phyloP scores from a whole-genome alignment of 306 rosid species.

The Rosa chinensis region DNA sequence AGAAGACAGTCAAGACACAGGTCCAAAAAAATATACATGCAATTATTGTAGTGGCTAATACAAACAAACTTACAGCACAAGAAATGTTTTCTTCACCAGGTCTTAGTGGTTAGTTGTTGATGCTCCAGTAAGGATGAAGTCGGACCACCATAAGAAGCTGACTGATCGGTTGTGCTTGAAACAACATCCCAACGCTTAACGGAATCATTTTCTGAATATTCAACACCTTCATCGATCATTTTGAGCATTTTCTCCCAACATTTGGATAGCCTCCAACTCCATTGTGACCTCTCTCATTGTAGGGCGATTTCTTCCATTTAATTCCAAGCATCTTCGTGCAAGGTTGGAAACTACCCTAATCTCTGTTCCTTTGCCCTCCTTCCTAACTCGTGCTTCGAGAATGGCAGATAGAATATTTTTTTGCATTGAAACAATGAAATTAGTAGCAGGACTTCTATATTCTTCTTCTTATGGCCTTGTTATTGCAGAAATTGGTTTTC shows the following conservation, averaged over 20 bases:
- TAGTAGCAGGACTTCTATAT: too few species aligned
- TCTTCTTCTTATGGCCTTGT: neutral
- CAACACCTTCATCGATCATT: neutral
- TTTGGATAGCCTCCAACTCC: too few species aligned
- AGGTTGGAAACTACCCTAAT: too few species aligned
- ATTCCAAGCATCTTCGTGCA: too few species aligned
- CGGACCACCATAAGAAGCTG: neutral
- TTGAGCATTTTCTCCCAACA: neutral
- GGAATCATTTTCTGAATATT: neutral
- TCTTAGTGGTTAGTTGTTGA: neutral
- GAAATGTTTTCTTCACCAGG: neutral
- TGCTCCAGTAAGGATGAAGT: neutral
- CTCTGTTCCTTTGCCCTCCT: too few species aligned
- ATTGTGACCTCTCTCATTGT: too few species aligned
- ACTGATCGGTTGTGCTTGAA: neutral
- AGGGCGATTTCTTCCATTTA: too few species aligned
- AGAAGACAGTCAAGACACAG: too few species aligned
- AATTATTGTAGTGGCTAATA: neutral
- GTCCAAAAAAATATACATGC: too few species aligned
- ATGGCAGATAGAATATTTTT: too few species aligned
- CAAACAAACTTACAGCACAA: neutral
- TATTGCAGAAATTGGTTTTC: slow-evolving; percentile 7
- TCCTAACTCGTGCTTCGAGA: too few species aligned
- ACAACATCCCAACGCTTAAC: neutral
- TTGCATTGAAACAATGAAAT: too few species aligned